Evolutionary conservation across 83 land plant species (phyloP), one percentile per base, ranked within the genome.

Genomic region (Picea engelmannii): DNA sequence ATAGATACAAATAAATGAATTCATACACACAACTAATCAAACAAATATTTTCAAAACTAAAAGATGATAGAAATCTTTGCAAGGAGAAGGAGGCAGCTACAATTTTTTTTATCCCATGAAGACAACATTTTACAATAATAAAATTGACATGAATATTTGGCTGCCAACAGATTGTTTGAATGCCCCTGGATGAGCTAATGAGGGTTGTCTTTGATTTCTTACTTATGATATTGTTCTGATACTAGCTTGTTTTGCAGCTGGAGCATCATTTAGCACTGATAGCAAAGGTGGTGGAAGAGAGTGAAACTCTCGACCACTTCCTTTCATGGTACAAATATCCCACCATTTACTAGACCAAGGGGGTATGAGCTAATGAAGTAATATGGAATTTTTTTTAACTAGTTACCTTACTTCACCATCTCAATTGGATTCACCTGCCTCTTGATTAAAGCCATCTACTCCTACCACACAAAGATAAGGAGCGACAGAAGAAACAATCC

Each of bases 271-370:
- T 84, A 94, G 94, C 81, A 83, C 87, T 42, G 99, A 97, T 76
- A 80, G 98, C 86, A 95, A 92, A 85, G 99, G 99, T 62, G 99
- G 99, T 58, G 99, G 98, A 10, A 85, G 86, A 49, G 98, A 97
- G 83, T 95, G 99, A 90, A 97, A 97, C 84, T 92, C 99, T 17
- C 86, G 91, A 2, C 84, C 95, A 78, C 84, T 97, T 23, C 98
- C 95, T 44, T 97, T 97, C 88, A 97, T 97, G 99, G 80, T 97
- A n/a, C 99, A 97, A 79, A 97, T 97, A 98, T 97, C 98, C 21
- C 85, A 89, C 31, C 91, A 95, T 85, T 87, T 97, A 38, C 88
- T 95, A 3, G 98, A 97, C 70, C 98, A 95, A 55, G 96, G 95
- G 68, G 88, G 89, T 80, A 70, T 90, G 4, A 87, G 85, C 21